A percentile compares a stretch with the other conserved stretches of the same genome.
phyloP scores from a whole-genome alignment of 2,329 filamentous ascomycete species.

The Pseudohalonectria lignicola region DNA sequence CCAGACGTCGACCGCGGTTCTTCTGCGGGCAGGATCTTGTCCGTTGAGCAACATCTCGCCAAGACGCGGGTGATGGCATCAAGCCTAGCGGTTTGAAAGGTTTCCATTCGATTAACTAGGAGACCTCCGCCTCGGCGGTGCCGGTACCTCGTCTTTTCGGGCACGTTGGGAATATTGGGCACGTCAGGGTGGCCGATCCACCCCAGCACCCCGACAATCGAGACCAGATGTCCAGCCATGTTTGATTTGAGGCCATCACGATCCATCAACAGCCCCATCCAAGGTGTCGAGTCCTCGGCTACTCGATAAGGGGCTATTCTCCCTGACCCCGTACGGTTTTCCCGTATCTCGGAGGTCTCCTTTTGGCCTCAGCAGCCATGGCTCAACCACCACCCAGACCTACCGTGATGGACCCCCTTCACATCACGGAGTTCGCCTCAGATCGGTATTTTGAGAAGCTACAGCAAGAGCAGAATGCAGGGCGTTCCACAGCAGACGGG shows the following conservation, averaged over 20 bases:
- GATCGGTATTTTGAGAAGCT: constrained; percentile 54
- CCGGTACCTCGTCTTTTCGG: too few species aligned
- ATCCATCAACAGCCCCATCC: constrained; percentile 9
- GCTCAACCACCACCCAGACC: constrained; percentile 15
- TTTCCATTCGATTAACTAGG: too few species aligned
- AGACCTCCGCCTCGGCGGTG: too few species aligned
- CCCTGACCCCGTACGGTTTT: neutral
- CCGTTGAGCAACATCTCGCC: too few species aligned
- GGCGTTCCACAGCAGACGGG: constrained; percentile 6
- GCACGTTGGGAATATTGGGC: too few species aligned
- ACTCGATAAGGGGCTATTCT: constrained; percentile 9
- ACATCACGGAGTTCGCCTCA: constrained; percentile 57
- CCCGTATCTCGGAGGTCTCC: neutral
- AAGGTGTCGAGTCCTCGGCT: constrained; percentile 5
- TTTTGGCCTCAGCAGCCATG: constrained; percentile 4
- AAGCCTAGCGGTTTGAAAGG: too few species aligned
- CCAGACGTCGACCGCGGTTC: too few species aligned
- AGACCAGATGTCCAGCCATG: constrained; percentile 24
- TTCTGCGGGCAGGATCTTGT: too few species aligned
- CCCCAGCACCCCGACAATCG: too few species aligned
- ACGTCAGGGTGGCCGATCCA: too few species aligned
- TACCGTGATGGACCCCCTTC: constrained; percentile 45
- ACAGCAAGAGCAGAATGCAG: constrained; percentile 34
- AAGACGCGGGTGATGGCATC: too few species aligned
- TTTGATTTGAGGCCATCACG: constrained; percentile 8